Conservation (phyloP, 2,329 filamentous ascomycete species). For the Neoarthrinium moseri region DNA sequence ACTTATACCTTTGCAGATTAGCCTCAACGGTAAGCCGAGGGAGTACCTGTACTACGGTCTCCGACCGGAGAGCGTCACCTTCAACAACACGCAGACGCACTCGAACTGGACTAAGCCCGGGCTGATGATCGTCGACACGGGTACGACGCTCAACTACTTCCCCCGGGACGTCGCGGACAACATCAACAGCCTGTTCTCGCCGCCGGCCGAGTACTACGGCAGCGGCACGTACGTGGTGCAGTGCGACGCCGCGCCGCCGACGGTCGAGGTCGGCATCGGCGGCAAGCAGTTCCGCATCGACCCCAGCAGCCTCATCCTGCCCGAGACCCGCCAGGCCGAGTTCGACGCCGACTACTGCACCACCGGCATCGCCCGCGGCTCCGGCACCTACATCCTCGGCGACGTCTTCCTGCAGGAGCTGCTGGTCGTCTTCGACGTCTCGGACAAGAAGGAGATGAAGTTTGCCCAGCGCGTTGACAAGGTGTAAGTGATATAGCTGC, state of each 20-base stretch:
- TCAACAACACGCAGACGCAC: conserved; percentile 16
- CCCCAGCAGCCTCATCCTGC: conserved; percentile 29
- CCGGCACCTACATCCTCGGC: conserved; percentile 20
- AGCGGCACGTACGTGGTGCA: conserved; percentile 20
- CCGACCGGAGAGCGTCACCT: conserved; percentile 16
- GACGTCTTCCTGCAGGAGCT: conserved; percentile 25
- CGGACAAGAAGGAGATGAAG: conserved; percentile 28
- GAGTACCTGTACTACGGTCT: conserved; percentile 30
- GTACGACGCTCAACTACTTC: conserved; percentile 30
- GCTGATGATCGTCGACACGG: conserved; percentile 29
- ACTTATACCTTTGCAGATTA: background rate
- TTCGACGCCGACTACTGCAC: conserved; percentile 22
- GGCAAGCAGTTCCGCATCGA: conserved; percentile 27
- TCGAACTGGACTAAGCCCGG: conserved; percentile 17
- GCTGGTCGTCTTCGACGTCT: conserved; percentile 27
- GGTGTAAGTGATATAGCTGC: background rate
- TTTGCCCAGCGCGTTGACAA: conserved; percentile 24
- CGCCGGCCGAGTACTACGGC: conserved; percentile 20
- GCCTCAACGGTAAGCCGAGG: background rate
- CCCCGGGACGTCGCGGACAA: conserved; percentile 23
- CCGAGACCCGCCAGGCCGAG: conserved; percentile 20
- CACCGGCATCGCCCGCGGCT: conserved; percentile 21
- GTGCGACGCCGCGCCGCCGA: conserved; percentile 27
- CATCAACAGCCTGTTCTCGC: conserved; percentile 27
- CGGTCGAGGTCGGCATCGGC: conserved; percentile 27